phyloP scores from a whole-genome alignment of 495 filamentous ascomycete species.

The Tuber melanosporum region DNA sequence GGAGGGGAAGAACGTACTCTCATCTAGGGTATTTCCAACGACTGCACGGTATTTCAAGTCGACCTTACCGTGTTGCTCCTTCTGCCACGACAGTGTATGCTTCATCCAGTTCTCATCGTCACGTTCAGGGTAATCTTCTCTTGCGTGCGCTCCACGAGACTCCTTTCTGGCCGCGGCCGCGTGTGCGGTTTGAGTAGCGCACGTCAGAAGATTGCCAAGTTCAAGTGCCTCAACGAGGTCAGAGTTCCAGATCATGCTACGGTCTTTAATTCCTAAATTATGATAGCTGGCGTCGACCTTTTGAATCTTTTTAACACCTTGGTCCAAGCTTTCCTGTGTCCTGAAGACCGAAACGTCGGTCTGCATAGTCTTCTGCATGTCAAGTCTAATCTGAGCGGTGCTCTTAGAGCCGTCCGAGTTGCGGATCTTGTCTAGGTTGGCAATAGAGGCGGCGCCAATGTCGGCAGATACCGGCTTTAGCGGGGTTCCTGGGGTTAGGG shows the following conservation, averaged over 20 bases:
- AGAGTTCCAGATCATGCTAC: constrained; percentile 99
- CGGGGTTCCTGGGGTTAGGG: constrained; percentile 68
- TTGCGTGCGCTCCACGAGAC: constrained; percentile 86
- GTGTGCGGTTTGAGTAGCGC: constrained; percentile 87
- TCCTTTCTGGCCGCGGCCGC: constrained; percentile 85
- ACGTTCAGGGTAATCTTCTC: constrained; percentile 90
- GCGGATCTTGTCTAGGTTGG: constrained; percentile 76
- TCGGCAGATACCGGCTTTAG: constrained; percentile 71
- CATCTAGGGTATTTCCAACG: constrained; percentile 70
- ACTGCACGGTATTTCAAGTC: constrained; percentile 74
- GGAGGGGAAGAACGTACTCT: constrained; percentile 43
- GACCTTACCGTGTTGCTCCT: constrained; percentile 71
- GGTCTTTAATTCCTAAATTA: constrained; percentile 87
- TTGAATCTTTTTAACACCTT: constrained; percentile 73
- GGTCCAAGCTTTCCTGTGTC: constrained; percentile 80
- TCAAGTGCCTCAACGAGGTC: constrained; percentile 94
- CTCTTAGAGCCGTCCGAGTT: constrained; percentile 75
- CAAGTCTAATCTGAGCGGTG: constrained; percentile 76
- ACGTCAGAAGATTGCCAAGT: constrained; percentile 85
- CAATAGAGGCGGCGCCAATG: constrained; percentile 78
- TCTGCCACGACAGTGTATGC: constrained; percentile 92
- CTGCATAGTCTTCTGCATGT: constrained; percentile 98
- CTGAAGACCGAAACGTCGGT: constrained; percentile 95
- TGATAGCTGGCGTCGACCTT: constrained; percentile 72
- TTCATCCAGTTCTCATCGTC: constrained; percentile 98